phyloP scores from a whole-genome alignment of 2,329 filamentous ascomycete species.

The Arthroderma sp. region DNA sequence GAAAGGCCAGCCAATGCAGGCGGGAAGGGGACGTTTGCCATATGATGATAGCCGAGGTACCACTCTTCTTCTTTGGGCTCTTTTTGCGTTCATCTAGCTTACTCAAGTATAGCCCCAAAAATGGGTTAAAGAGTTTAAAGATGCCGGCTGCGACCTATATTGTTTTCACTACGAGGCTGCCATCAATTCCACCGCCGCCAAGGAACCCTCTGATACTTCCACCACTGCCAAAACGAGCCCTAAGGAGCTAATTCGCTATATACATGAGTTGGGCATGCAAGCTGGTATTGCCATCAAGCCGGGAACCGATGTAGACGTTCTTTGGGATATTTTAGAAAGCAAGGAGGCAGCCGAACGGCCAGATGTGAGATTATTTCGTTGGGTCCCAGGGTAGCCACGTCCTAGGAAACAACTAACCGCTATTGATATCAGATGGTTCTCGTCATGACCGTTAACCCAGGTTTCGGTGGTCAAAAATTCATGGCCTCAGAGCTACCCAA shows the following conservation, averaged over 20 bases:
- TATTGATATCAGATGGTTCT: slow-evolving; percentile 72
- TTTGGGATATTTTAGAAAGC: slow-evolving; percentile 79
- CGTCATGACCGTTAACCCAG: slow-evolving; percentile 95
- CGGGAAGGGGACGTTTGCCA: slow-evolving; percentile 94
- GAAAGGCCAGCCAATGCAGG: slow-evolving; percentile 56
- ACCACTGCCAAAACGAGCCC: slow-evolving; percentile 63
- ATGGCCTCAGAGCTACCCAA: slow-evolving; percentile 95
- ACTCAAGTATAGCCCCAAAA: slow-evolving; percentile 64
- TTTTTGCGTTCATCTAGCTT: background rate
- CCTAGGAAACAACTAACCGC: background rate
- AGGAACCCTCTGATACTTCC: slow-evolving; percentile 57
- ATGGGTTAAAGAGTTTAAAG: slow-evolving; percentile 93
- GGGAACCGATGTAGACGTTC: slow-evolving; percentile 74
- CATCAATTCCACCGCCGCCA: slow-evolving; percentile 60
- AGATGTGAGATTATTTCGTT: slow-evolving; percentile 53
- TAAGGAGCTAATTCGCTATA: slow-evolving; percentile 74
- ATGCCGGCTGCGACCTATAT: slow-evolving; percentile 93
- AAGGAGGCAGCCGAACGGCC: slow-evolving; percentile 62
- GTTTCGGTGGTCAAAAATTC: slow-evolving; percentile 97
- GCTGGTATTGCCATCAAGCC: slow-evolving; percentile 96
- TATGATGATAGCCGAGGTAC: slow-evolving; percentile 98
- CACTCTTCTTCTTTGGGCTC: background rate
- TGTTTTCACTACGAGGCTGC: slow-evolving; percentile 99
- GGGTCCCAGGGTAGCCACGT: background rate
- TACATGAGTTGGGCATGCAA: slow-evolving; percentile 76